Evolutionary conservation across 495 filamentous ascomycete species (phyloP), one percentile per base, ranked within the genome.

Genomic region (Daldinia concentrica): DNA sequence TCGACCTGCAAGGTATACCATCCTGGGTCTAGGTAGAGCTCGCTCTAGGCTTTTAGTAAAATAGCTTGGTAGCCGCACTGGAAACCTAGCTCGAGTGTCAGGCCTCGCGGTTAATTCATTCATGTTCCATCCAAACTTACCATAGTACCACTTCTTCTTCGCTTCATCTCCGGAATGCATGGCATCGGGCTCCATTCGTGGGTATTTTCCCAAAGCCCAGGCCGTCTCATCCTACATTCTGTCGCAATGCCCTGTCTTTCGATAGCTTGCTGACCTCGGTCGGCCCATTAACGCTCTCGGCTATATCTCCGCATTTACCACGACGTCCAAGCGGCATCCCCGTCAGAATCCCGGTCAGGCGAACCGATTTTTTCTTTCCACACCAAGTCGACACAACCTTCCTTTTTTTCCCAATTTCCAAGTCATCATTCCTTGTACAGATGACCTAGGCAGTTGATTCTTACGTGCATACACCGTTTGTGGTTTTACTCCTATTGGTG

Each of bases 241-340:
- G 59, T 62, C 60, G 65, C 64, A 73, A 43, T 58, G 56, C 50
- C 56, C 61, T 48, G 64, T 61, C 29, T 50, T 30, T 54, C 37
- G 30, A 63, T 45, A 59, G 37, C 64, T 58, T 34, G 51, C 54
- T 59, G 63, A 60, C 69, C 69, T 72, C 69, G 65, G 70, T 73
- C 61, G 61, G 57, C 54, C 61, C 62, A 68, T 65, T 62, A 57
- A 68, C 61, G 59, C 58, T 73, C 65, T 73, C 70, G 70, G 70
- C 43, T 57, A 73, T 73, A 73, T 69, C 67, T 68, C 70, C 70
- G 65, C 60, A 73, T 73, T 66, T 57, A 62, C 70, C 55, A 72
- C 36, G 52, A 50, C 37, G 70, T 62, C 65, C 50, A 73, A 64
- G 70, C 64, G 62, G 60, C 55, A 64, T 64, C 70, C 70, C 65